Conservation (phyloP, 495 filamentous ascomycete species). For the Neurospora sp. region DNA sequence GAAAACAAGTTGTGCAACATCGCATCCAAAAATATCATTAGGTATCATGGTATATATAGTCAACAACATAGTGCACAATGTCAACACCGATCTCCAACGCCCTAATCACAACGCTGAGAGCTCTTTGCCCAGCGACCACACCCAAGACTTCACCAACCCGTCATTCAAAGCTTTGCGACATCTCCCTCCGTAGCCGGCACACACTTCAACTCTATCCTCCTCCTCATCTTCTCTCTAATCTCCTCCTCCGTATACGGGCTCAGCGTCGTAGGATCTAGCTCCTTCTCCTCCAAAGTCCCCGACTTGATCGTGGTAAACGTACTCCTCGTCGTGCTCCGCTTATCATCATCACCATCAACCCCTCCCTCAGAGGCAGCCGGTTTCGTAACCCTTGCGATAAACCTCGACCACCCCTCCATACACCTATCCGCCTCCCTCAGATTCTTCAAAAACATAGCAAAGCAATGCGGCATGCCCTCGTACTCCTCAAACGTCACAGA, state of each 20-base stretch:
- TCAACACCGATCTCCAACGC: neutral
- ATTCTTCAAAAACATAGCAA: conserved; percentile 53
- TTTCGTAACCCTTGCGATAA: conserved; percentile 32
- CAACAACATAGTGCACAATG: neutral
- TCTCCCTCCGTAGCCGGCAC: neutral
- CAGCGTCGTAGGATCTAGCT: conserved; percentile 42
- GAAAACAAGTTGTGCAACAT: neutral
- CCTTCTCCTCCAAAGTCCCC: conserved; percentile 42
- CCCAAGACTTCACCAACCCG: neutral
- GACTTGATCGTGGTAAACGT: conserved; percentile 45
- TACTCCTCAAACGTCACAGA: conserved; percentile 61
- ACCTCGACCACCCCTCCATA: conserved; percentile 47
- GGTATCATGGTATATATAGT: neutral
- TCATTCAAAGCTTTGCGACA: neutral
- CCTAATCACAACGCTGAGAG: neutral
- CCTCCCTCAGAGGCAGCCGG: conserved; percentile 26
- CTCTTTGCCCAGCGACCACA: neutral
- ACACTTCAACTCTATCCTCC: conserved; percentile 20
- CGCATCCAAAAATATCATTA: neutral
- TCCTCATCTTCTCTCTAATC: conserved; percentile 39
- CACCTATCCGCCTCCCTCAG: conserved; percentile 39
- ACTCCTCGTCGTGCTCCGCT: conserved; percentile 15
- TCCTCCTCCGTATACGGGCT: conserved; percentile 43
- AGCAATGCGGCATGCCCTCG: conserved; percentile 87
- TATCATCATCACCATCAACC: neutral